Conservation (phyloP, 2,329 filamentous ascomycete species). For the Fusarium floridanum region DNA sequence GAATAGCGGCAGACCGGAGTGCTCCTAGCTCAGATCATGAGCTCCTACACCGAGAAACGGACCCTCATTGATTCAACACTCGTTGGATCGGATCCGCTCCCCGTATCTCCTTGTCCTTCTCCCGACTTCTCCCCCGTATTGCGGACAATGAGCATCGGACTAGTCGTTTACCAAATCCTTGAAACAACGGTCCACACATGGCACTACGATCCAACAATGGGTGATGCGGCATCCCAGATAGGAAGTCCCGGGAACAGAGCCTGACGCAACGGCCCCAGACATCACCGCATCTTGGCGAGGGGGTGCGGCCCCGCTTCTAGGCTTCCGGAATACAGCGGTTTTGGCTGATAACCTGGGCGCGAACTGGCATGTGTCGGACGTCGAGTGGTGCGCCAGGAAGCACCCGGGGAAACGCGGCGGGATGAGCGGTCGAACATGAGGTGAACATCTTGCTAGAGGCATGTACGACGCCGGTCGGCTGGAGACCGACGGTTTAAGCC, state of each 20-base stretch:
- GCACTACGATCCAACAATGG: slow-evolving; percentile 1
- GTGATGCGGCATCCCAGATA: not conserved
- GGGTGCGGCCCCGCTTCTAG: not conserved
- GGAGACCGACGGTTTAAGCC: slow-evolving; percentile 23
- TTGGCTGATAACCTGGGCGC: slow-evolving; percentile 13
- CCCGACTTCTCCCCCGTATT: not conserved
- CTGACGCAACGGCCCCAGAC: slow-evolving; percentile 1
- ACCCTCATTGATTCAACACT: slow-evolving; percentile 2
- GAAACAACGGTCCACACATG: not conserved
- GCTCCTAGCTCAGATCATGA: slow-evolving; percentile 9
- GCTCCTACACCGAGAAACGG: slow-evolving; percentile 19
- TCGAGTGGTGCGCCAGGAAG: slow-evolving; percentile 32
- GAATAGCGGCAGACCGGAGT: not conserved
- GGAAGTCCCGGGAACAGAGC: slow-evolving; percentile 1
- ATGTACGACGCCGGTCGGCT: slow-evolving; percentile 21
- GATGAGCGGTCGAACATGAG: slow-evolving; percentile 28
- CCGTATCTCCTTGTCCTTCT: slow-evolving; percentile 1
- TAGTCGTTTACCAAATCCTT: slow-evolving; percentile 9
- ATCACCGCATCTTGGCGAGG: slow-evolving; percentile 1
- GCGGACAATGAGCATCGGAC: not conserved
- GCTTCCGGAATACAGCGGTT: slow-evolving; percentile 1
- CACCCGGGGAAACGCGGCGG: slow-evolving; percentile 13
- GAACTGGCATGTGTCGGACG: slow-evolving; percentile 37
- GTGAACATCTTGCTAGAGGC: slow-evolving; percentile 10
- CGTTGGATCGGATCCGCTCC: slow-evolving; percentile 16